Evolutionary conservation across 2,329 filamentous ascomycete species (phyloP).

Genomic region (Penicillium sp.): DNA sequence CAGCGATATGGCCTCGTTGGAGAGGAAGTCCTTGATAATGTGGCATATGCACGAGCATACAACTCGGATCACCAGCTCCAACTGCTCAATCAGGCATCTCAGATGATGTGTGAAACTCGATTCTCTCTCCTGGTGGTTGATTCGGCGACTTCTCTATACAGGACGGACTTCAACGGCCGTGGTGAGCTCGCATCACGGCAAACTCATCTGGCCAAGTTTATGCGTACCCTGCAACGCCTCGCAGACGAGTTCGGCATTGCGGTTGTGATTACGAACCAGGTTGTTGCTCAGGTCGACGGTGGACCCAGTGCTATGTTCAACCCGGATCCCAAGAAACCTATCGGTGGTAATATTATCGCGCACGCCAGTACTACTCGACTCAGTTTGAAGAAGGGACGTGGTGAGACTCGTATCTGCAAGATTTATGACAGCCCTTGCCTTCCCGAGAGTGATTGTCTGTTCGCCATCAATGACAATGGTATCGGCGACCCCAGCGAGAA

Average conservation of each 20-base stretch:
- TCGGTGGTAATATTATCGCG: constrained; percentile 97
- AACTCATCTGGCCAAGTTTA: constrained; percentile 49
- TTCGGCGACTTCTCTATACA: constrained; percentile 90
- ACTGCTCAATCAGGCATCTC: constrained; percentile 86
- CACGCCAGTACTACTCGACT: constrained; percentile 93
- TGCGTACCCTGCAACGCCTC: constrained; percentile 48
- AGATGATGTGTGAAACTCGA: constrained; percentile 99
- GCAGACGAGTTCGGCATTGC: constrained; percentile 87
- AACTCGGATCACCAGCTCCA: constrained; percentile 98
- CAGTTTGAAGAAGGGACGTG: constrained; percentile 91
- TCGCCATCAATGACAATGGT: constrained; percentile 94
- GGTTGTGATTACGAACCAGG: constrained; percentile 97
- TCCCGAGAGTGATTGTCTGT: constrained; percentile 92
- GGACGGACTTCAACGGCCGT: constrained; percentile 94
- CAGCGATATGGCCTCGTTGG: constrained; percentile 92
- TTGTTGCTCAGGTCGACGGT: constrained; percentile 96
- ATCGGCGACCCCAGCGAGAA: constrained; percentile 95
- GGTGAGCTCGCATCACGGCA: constrained; percentile 94
- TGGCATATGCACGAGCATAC: constrained; percentile 95
- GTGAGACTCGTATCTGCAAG: constrained; percentile 94
- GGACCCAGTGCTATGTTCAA: constrained; percentile 98
- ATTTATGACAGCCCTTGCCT: constrained; percentile 98
- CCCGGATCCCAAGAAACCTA: constrained; percentile 97
- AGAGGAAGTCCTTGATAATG: constrained; percentile 96
- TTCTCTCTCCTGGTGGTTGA: constrained; percentile 96